Evolutionary conservation across 1,284 basidiomycete genomes (phyloP), one percentile per base, ranked within the genome.

Genomic region (Melampsora abietis-canadensis): DNA sequence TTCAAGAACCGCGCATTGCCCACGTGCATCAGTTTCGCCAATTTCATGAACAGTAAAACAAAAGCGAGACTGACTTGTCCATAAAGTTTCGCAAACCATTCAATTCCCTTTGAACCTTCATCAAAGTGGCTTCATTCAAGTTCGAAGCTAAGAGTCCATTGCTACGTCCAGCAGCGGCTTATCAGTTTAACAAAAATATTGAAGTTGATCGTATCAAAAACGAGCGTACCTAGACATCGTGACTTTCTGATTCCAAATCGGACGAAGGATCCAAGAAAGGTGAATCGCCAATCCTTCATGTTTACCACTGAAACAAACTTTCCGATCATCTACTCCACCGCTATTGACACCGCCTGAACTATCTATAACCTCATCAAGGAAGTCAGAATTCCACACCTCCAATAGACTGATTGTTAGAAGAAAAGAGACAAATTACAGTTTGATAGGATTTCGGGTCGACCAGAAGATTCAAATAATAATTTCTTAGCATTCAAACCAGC

Each of bases 221-320:
- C 24, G 37, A 34, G 81, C 84, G 70, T 80, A 90, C 90, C 86
- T 84, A 44, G 85, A 79, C 72, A 84, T 85, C 4, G 88, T 90
- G 73, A 97, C 83, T 79, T 89, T 91, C 69, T 86, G 84, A 79
- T 89, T 90, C 94, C 95, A 98, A 76, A 98, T 85, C 0, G 92
- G 90, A 51, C 92, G 85, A 19, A 97, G 84, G 31, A 95, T 84
- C 68, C 95, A 87, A 3, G 92, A 88, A 79, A 98, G 87, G 81
- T 93, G 94, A 44, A 95, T 83, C 0, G 90, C 90, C 51, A 98
- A 85, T 0, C 92, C 95, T 82, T 98, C 92, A 78, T 94, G 87
- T 66, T 93, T 87, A 48, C 92, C 90, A 78, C 92, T 94, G 82
- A 91, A 94, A 65, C 87, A 86, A 24, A 92, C 87, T 63, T 86